These are phyloP conservation scores for Platismatia glauca DNA, from an alignment of 495 filamentous ascomycete genomes.

Conservation along the genomic window DNA sequence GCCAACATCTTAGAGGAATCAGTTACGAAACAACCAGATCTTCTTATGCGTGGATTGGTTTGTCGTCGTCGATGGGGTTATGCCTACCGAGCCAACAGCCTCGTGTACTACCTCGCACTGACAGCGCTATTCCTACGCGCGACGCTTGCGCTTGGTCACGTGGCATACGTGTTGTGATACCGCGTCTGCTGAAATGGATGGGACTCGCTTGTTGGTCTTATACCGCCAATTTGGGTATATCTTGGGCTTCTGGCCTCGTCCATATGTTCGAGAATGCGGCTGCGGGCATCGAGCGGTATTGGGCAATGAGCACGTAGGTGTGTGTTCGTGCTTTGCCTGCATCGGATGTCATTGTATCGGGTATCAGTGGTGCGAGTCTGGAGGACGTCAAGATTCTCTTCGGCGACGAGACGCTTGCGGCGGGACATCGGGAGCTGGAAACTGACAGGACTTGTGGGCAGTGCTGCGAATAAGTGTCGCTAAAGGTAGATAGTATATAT, in stretches of 20 bases:
- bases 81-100: conserved; percentile 12
- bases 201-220: conserved; percentile 3
- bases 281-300: conserved; percentile 6
- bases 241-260: neutral
- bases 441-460: neutral
- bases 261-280: conserved; percentile 10
- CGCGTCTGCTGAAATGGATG: conserved; percentile 14
- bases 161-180: conserved; percentile 6
- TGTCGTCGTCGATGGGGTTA: conserved; percentile 12
- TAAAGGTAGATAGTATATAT: too few relatives aligned
- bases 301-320: conserved; percentile 8
- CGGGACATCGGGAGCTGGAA: neutral
- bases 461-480: neutral
- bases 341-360: neutral
- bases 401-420: neutral
- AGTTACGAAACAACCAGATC: too few relatives aligned
- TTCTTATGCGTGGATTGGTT: conserved; percentile 12
- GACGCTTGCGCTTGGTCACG: conserved; percentile 13
- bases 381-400: neutral
- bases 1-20: too few relatives aligned
- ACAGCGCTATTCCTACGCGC: conserved; percentile 15
- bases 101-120: conserved; percentile 16
- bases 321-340: conserved; percentile 5
- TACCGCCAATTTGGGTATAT: conserved; percentile 5
- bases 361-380: neutral